Evolutionary conservation across 202 grass and related monocot species (phyloP), one percentile per base, ranked within the genome.

Genomic region (Alloteropsis angusta): DNA sequence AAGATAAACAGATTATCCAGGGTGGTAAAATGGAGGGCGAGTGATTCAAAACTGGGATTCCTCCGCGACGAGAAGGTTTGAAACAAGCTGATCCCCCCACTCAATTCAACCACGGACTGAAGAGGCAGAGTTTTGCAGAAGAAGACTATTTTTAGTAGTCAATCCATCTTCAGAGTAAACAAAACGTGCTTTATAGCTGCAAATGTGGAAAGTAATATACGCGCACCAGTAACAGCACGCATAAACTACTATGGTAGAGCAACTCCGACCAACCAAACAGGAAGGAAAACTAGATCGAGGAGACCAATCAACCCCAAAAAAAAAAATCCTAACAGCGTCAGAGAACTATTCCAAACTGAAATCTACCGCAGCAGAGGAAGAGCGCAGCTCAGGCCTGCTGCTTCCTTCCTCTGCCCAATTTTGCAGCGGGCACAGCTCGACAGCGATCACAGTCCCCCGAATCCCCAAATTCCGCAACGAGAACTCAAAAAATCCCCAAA

Each of bases 111-210:
- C 21, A 22, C 1, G 5, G 18, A 6, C 26, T 22, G 11, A 39
- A 79, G 76, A 59, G 32, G 38, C 15, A 30, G 11, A n/a, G 39
- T 26, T 71, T 71, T n/a, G n/a, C 1, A 58, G 9, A 84, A 28
- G 1, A 64, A 7, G 48, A 43, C 71, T 84, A 76, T 71, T 71
- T 84, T 71, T 88, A 80, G 81, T 45, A 85, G 77, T 60, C 71
- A 81, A 60, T 44, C 77, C 13, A 59, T 35, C 22, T n/a, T 58
- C 48, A 52, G 57, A 77, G 9, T 1, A 45, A 35, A 85, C 42
- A 53, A 19, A 46, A 36, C 15, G 49, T 47, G 75, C 22, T 88
- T 58, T 81, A 10, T 50, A 16, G 45, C 35, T 53, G 28, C 65
- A 72, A 80, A 70, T n/a, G 86, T 18, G 54, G 71, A 72, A 80